Base-by-base conservation (phyloP, 805 yeast species). In the Suhomyces xylopsoci region DNA sequence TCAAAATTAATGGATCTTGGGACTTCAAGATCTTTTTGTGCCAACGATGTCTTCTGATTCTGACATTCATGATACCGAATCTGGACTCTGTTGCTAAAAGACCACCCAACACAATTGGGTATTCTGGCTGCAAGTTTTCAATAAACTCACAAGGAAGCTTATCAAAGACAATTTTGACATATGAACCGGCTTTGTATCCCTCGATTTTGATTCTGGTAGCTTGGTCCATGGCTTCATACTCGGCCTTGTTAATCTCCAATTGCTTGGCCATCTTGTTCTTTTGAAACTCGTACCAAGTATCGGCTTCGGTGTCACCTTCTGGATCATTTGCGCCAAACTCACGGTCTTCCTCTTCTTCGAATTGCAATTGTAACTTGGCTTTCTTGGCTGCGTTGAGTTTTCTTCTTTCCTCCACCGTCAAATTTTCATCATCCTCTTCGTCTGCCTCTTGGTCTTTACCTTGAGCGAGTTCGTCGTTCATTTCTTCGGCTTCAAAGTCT, bases 31-130 rank as follows among this genome's bases (percentile, higher is more conserved):
- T 90, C 79, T 91, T 91, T 67, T 91, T 93, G 73, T 94, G 97
- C 99, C 99, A 94, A 77, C 99, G 85, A 68, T 94, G 99, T 71
- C 97, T 85, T 83, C 97, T 91, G 55, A 94, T 83, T 74, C 98
- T 84, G 47, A 90, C 97, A 65, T 90, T 93, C 74, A 91, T 78
- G 64, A 88, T 87, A 5, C 99, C 99, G 66, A 92, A 93, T 64
- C 96, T 80, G 53, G 91, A 87, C 67, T 94, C 99, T 5, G 96
- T 90, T 36, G 94, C 83, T 54, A 93, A 75, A 53, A 94, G 74
- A 2, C 98, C 97, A 54, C 99, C 99, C 61, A 96, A 73, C 15
- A 94, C 81, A 26, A 94, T 77, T 10, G 99, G 98, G 64, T 76
- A 91, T 42, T 74, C 78, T 1, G 99, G 96, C 62, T 90, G 86